Conservation (phyloP, 2,329 filamentous ascomycete genomes). For the Nigrospora sphaerica region DNA sequence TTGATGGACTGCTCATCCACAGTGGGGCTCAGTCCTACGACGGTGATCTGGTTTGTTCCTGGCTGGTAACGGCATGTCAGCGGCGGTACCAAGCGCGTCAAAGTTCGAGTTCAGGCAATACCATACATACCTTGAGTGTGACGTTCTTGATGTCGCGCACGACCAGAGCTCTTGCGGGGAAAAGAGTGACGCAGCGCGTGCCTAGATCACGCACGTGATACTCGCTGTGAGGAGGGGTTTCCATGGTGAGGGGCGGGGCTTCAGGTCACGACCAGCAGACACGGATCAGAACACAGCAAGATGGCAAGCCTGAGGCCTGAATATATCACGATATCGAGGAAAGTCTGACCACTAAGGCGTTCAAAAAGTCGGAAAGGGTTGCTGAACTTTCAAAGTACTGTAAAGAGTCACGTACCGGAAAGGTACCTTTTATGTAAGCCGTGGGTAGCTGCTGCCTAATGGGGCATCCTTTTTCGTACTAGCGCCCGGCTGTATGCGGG, state of each 20-base stretch:
- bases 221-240: slow-evolving; percentile 14
- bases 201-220: slow-evolving; percentile 49
- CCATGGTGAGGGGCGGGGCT: background rate
- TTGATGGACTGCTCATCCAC: slow-evolving; percentile 51
- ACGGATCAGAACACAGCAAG: background rate
- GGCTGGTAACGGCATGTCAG: slow-evolving; percentile 22
- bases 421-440: too few relatives aligned
- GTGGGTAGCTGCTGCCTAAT: too few relatives aligned
- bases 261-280: too few relatives aligned
- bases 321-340: too few relatives aligned
- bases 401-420: too few relatives aligned
- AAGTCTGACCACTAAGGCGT: too few relatives aligned
- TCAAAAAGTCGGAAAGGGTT: too few relatives aligned
- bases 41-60: slow-evolving; percentile 49
- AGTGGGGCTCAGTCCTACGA: slow-evolving; percentile 45
- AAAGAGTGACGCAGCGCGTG: slow-evolving; percentile 57
- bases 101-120: background rate
- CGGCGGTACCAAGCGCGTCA: background rate
- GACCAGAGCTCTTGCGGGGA: slow-evolving; percentile 53
- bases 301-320: background rate
- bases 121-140: slow-evolving; percentile 30
- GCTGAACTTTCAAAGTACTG: too few relatives aligned
- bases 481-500: too few relatives aligned
- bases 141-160: slow-evolving; percentile 52
- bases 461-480: too few relatives aligned